These are phyloP conservation scores for Hygrophorus pudorinus DNA, from an alignment of 768 basidiomycete genomes.

Conservation along the genomic window DNA sequence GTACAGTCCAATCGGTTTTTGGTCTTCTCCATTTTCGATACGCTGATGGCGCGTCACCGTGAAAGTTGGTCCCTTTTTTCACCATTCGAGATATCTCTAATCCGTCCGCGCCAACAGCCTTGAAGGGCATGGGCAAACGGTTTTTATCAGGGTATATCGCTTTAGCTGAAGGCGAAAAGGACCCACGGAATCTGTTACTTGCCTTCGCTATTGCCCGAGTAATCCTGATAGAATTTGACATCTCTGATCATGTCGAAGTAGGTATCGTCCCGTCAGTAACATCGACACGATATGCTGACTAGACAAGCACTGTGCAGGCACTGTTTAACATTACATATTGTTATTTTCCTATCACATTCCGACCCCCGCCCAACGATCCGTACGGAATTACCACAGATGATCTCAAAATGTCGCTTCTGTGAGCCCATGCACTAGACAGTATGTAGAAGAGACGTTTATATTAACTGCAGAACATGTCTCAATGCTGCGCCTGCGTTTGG, in stretches of 20 bases:
- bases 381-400: constrained; percentile 88
- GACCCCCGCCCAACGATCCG: constrained; percentile 88
- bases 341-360: constrained; percentile 97
- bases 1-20: constrained; percentile 74
- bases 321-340: constrained; percentile 95
- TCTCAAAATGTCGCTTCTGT: constrained; percentile 66
- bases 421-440: constrained; percentile 7
- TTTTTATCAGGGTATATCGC: constrained; percentile 70
- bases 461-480: constrained; percentile 47
- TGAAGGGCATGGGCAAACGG: constrained; percentile 60
- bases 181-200: constrained; percentile 86
- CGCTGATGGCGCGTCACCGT: constrained; percentile 60
- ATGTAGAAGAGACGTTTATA: constrained; percentile 1
- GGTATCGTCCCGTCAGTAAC: constrained; percentile 12
- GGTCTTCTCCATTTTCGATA: constrained; percentile 77
- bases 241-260: constrained; percentile 68
- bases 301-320: constrained; percentile 35
- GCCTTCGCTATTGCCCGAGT: constrained; percentile 86
- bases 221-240: constrained; percentile 81
- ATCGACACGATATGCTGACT: neutral
- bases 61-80: constrained; percentile 34
- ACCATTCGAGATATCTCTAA: neutral
- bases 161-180: constrained; percentile 94
- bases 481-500: constrained; percentile 77
- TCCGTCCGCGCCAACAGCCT: constrained; percentile 28